Conservation (phyloP, 2,329 filamentous ascomycete species). For the Pseudogymnoascus pannorum region DNA sequence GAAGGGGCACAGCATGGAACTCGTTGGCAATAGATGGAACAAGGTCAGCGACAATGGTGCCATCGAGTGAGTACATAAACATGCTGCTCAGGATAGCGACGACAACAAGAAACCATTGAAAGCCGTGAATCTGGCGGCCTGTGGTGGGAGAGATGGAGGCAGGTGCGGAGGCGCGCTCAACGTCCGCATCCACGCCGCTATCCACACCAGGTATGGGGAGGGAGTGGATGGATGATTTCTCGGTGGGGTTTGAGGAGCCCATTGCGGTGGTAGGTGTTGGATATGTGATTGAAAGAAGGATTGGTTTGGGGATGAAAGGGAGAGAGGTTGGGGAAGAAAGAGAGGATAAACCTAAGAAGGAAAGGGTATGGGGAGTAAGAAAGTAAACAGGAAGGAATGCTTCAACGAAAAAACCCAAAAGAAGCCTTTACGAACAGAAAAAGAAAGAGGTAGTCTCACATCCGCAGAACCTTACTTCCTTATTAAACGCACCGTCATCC, state of each 20-base stretch:
- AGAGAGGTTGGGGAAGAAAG: background rate
- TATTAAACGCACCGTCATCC: background rate
- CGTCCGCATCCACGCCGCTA: background rate
- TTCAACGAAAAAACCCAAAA: background rate
- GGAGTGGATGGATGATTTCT: background rate
- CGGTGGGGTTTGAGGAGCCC: background rate
- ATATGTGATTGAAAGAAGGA: background rate
- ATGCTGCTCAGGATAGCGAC: conserved; percentile 32
- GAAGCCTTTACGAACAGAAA: background rate
- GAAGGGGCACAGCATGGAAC: conserved; percentile 21
- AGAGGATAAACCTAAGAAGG: background rate
- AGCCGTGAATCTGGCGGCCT: background rate
- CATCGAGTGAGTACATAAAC: conserved; percentile 11
- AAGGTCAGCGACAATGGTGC: conserved; percentile 21
- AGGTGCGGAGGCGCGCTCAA: background rate
- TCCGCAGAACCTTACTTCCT: background rate
- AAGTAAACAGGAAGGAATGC: background rate
- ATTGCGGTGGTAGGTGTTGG: background rate
- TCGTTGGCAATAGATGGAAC: conserved; percentile 20
- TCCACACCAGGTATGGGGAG: background rate
- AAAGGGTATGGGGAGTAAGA: background rate
- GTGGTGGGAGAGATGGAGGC: background rate
- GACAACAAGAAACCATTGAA: conserved; percentile 45
- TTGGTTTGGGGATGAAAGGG: background rate
- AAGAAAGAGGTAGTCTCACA: background rate